Percentiles rank a stretch among this genome's conserved stretches.
Conservation (phyloP, 306 rosid genomes). For the Malus sieversii region DNA sequence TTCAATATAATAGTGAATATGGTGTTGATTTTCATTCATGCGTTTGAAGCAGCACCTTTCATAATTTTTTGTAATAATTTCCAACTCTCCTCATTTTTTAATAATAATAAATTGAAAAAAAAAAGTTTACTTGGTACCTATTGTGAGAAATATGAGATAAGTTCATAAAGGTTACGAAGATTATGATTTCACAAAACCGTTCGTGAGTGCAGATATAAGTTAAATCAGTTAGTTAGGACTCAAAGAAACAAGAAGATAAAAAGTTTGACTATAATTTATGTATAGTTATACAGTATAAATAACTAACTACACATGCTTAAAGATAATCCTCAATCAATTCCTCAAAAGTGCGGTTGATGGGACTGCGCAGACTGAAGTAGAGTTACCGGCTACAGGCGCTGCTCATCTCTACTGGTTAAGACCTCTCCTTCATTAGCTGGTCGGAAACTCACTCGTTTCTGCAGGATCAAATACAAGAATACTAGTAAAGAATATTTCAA, state of each 20-base stretch:
- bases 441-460: slow-evolving; percentile 83
- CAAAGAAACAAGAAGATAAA: background rate
- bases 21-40: too few species aligned
- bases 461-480: slow-evolving; percentile 20
- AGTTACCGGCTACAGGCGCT: background rate
- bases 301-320: background rate
- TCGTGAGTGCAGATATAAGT: too few species aligned
- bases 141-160: background rate
- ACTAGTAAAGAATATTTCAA: background rate
- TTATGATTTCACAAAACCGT: too few species aligned
- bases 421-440: slow-evolving; percentile 45
- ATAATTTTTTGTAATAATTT: too few species aligned
- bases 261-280: background rate
- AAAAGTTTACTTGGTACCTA: background rate
- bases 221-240: too few species aligned
- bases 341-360: background rate
- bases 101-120: background rate
- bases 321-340: background rate
- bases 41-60: accelerated
- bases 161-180: too few species aligned
- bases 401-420: slow-evolving; percentile 5
- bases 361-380: background rate
- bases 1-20: too few species aligned
- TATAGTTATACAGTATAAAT: background rate
- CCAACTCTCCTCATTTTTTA: accelerated